Conservation (phyloP, 345 rosid species). For the Hibiscus syriacus region DNA sequence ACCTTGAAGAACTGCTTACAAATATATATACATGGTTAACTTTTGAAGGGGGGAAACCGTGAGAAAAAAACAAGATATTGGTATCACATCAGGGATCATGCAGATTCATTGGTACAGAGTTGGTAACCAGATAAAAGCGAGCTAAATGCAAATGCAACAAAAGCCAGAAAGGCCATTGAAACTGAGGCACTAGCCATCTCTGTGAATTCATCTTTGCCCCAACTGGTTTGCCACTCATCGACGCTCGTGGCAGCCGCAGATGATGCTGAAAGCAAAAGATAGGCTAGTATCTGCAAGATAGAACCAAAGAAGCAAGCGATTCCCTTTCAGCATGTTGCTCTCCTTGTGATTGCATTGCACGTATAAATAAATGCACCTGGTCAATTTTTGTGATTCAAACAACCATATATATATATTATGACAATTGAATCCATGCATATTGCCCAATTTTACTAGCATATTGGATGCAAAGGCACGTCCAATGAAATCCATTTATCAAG, state of each 20-base stretch:
- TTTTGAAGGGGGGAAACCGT: too few relatives aligned
- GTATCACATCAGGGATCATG: constrained; percentile 14
- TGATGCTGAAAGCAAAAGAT: not conserved
- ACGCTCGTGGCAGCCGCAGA: not conserved
- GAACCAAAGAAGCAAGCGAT: constrained; percentile 4
- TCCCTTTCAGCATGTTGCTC: not conserved
- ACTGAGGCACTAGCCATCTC: not conserved
- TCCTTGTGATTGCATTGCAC: not conserved
- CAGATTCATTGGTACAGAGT: constrained; percentile 37
- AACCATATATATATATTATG: not conserved
- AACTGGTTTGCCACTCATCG: not conserved
- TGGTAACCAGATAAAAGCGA: not conserved
- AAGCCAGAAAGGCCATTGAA: not conserved
- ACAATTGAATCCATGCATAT: not conserved
- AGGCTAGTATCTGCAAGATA: not conserved
- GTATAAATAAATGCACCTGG: too few relatives aligned
- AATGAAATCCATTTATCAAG: not conserved
- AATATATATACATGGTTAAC: not conserved
- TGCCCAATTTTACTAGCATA: too few relatives aligned
- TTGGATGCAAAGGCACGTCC: too few relatives aligned
- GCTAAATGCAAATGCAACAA: not conserved
- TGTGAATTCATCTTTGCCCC: not conserved
- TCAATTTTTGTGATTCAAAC: not conserved
- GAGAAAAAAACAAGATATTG: too few relatives aligned
- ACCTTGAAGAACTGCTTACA: too few relatives aligned